These are phyloP conservation scores for Nakazawaea pomicola DNA, from an alignment of 805 yeast genomes.

Conservation along the genomic window DNA sequence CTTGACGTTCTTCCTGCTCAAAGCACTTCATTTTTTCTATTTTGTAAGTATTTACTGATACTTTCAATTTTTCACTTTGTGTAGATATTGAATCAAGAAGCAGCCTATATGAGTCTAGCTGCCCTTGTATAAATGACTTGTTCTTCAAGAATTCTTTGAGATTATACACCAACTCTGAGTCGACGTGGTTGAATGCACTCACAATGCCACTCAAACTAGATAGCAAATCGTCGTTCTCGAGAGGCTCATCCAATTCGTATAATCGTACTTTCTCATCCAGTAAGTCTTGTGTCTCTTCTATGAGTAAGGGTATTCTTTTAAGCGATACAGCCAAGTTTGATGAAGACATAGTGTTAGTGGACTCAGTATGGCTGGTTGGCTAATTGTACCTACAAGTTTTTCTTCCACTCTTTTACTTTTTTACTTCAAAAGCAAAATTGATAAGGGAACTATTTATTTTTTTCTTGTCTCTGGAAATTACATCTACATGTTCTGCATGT, in stretches of 20 bases:
- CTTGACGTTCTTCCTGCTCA: background rate
- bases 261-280: constrained; percentile 8
- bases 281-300: constrained; percentile 6
- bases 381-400: background rate
- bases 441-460: background rate
- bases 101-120: background rate
- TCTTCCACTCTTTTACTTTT: background rate
- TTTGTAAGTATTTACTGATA: background rate
- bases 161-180: constrained; percentile 10
- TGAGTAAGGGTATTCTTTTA: constrained; percentile 4
- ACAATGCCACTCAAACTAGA: constrained; percentile 1
- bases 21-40: constrained; percentile 3
- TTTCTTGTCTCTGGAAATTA: background rate
- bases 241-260: constrained; percentile 5
- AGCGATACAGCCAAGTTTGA: constrained; percentile 5
- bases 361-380: no score
- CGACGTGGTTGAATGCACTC: constrained; percentile 2
- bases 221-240: background rate
- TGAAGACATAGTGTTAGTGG: constrained; percentile 9
- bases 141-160: constrained; percentile 5
- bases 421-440: background rate
- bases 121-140: background rate
- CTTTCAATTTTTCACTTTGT: background rate
- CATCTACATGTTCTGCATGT: no score
- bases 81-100: background rate